phyloP scores from a whole-genome alignment of 345 rosid genomes.

The Citrus hindsii region DNA sequence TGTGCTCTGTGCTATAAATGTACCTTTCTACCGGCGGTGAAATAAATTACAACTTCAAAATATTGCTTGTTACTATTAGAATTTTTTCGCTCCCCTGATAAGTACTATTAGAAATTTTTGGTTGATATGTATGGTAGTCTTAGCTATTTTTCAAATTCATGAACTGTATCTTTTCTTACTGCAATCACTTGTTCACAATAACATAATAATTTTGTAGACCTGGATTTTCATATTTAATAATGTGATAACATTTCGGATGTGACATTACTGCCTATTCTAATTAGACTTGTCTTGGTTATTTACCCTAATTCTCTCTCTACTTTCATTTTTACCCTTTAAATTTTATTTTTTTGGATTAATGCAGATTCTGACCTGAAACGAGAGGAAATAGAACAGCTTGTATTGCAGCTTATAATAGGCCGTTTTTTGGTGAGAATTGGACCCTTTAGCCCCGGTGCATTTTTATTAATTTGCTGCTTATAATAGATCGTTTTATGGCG shows the following conservation, averaged over 20 bases:
- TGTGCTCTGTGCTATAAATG: neutral
- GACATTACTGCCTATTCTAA: neutral
- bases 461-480: neutral
- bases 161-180: neutral
- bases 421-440: conserved; percentile 61
- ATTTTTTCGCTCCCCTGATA: no score
- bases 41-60: neutral
- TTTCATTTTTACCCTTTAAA: no score
- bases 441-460: conserved; percentile 1
- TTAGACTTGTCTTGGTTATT: neutral
- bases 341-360: neutral
- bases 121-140: neutral
- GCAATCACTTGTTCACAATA: neutral
- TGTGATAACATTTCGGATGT: neutral
- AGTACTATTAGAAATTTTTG: neutral
- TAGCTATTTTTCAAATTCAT: neutral
- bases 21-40: neutral
- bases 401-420: conserved; percentile 60
- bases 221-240: neutral
- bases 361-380: conserved; percentile 65
- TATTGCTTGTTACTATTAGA: neutral
- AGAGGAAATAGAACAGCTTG: conserved; percentile 77
- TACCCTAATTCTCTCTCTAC: neutral
- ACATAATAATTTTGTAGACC: neutral
- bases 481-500: neutral